A percentile compares a stretch with the other conserved stretches of the same genome.
phyloP scores from a whole-genome alignment of 1,139 yeast species.

The Yueomyces sp. region DNA sequence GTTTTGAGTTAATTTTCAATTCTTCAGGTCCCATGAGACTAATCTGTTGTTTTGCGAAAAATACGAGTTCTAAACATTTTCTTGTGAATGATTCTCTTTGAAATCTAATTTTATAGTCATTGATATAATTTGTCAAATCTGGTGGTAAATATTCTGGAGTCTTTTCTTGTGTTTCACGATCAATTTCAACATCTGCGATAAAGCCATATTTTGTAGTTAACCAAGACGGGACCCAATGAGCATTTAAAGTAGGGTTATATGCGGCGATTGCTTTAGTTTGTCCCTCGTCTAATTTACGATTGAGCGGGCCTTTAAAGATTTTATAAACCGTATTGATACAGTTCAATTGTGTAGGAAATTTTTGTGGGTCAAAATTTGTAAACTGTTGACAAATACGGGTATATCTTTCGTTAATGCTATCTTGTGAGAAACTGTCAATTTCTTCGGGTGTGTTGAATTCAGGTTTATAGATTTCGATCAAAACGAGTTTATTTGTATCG shows the following conservation, averaged over 20 bases:
- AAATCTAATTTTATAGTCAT: slow-evolving; percentile 18
- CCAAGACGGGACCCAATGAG: slow-evolving; percentile 43
- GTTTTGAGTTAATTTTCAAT: slow-evolving; percentile 5
- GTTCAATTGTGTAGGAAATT: slow-evolving; percentile 36
- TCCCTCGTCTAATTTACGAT: slow-evolving; percentile 28
- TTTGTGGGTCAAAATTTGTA: slow-evolving; percentile 17
- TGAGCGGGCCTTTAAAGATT: slow-evolving; percentile 51
- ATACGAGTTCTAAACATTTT: slow-evolving; percentile 36
- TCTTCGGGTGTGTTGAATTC: slow-evolving; percentile 28
- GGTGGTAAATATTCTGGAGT: slow-evolving; percentile 48
- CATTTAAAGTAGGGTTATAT: slow-evolving; percentile 35
- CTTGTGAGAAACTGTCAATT: slow-evolving; percentile 25
- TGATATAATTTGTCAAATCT: slow-evolving; percentile 28
- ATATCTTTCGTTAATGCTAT: slow-evolving; percentile 29
- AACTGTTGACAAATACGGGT: slow-evolving; percentile 20
- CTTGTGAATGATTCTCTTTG: slow-evolving; percentile 37
- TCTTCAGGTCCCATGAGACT: slow-evolving; percentile 7
- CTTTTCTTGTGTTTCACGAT: slow-evolving; percentile 29
- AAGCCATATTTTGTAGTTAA: slow-evolving; percentile 34
- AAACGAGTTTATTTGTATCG: slow-evolving; percentile 29
- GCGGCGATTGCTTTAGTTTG: slow-evolving; percentile 41
- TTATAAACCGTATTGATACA: slow-evolving; percentile 47
- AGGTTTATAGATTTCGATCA: slow-evolving; percentile 32
- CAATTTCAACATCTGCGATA: slow-evolving; percentile 25
- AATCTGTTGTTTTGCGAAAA: slow-evolving; percentile 29